Conservation (phyloP, 805 yeast species). For the Yamadazyma philogaea region DNA sequence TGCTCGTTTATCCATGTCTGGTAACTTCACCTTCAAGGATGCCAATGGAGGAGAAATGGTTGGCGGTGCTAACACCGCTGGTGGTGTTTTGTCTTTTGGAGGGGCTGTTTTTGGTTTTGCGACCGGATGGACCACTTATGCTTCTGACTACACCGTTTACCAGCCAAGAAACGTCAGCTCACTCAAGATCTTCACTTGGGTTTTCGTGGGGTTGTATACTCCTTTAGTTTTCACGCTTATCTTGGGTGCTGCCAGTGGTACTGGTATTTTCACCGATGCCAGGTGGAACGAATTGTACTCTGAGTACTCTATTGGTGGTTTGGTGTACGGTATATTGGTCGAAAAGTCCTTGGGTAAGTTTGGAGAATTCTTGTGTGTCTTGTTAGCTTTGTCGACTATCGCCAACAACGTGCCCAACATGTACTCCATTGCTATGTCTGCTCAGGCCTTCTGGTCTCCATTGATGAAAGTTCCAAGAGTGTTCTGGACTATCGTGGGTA, state of each 20-base stretch:
- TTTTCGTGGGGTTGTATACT: slow-evolving; percentile 58
- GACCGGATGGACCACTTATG: slow-evolving; percentile 91
- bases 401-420: slow-evolving; percentile 92
- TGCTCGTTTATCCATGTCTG: slow-evolving; percentile 67
- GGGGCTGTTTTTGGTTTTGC: slow-evolving; percentile 84
- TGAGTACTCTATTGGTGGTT: slow-evolving; percentile 55
- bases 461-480: slow-evolving; percentile 77
- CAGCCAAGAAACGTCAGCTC: slow-evolving; percentile 66
- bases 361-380: slow-evolving; percentile 85
- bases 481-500: slow-evolving; percentile 75
- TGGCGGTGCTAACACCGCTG: slow-evolving; percentile 69
- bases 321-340: slow-evolving; percentile 74
- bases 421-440: slow-evolving; percentile 85
- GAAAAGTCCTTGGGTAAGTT: slow-evolving; percentile 80
- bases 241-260: slow-evolving; percentile 83
- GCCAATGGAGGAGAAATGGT: slow-evolving; percentile 25
- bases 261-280: slow-evolving; percentile 51
- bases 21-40: slow-evolving; percentile 45
- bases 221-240: slow-evolving; percentile 73
- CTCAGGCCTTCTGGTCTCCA: slow-evolving; percentile 79
- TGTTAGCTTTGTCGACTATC: slow-evolving; percentile 81
- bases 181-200: slow-evolving; percentile 58
- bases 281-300: slow-evolving; percentile 29
- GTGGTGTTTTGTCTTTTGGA: slow-evolving; percentile 74
- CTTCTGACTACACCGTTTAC: slow-evolving; percentile 89